Conservation (phyloP, 805 yeast genomes). For the Saturnispora kantuleensis region DNA sequence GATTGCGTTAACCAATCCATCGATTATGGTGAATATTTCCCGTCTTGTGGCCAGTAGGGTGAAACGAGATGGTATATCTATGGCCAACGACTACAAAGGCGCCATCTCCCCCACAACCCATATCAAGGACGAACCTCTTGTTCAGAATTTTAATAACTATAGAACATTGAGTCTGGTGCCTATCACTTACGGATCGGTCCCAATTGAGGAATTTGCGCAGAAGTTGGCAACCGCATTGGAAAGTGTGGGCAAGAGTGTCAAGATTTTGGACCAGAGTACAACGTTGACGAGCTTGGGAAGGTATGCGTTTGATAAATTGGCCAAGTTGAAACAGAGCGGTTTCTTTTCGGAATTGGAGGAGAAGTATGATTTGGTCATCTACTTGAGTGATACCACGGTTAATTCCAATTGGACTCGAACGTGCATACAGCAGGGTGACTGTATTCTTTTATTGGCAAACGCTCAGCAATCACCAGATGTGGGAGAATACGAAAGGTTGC, state of each 20-base stretch:
- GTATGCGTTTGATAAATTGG: constrained; percentile 85
- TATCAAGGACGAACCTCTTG: constrained; percentile 23
- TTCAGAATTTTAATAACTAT: constrained; percentile 39
- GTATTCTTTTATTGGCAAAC: constrained; percentile 81
- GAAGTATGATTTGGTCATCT: constrained; percentile 75
- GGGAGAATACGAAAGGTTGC: constrained; percentile 77
- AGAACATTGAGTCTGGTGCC: constrained; percentile 84
- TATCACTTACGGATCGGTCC: constrained; percentile 58
- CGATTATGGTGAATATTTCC: constrained; percentile 83
- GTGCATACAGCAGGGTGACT: constrained; percentile 91
- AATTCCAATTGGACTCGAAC: constrained; percentile 86
- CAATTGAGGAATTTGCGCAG: constrained; percentile 77
- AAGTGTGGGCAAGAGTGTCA: constrained; percentile 61
- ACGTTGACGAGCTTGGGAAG: constrained; percentile 74
- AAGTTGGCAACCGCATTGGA: constrained; percentile 62
- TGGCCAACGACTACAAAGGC: constrained; percentile 11
- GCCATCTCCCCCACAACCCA: constrained; percentile 22
- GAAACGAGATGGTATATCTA: constrained; percentile 10
- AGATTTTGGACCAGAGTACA: constrained; percentile 75
- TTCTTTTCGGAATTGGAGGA: constrained; percentile 89
- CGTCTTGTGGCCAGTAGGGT: constrained; percentile 66
- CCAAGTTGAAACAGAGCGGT: constrained; percentile 78
- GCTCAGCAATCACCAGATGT: constrained; percentile 61
- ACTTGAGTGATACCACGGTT: constrained; percentile 77
- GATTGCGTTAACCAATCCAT: constrained; percentile 74